phyloP scores from a whole-genome alignment of 2,329 filamentous ascomycete genomes.

The Aspergillus pseudotamarii region DNA sequence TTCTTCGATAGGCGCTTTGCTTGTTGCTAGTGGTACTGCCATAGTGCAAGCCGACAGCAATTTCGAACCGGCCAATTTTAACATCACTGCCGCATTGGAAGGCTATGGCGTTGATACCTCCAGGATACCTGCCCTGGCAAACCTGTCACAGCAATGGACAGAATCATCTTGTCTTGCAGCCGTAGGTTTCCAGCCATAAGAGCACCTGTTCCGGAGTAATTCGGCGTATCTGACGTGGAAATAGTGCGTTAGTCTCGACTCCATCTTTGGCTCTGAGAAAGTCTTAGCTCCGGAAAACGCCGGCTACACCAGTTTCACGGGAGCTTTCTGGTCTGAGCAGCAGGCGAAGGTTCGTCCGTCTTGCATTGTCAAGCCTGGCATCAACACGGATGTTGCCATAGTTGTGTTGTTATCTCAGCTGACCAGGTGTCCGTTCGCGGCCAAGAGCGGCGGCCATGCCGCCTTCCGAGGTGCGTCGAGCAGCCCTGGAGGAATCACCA shows the following conservation, averaged over 20 bases:
- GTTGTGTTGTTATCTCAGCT: conserved; percentile 33
- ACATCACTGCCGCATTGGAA: neutral
- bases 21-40: neutral
- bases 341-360: conserved; percentile 37
- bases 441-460: conserved; percentile 62
- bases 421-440: conserved; percentile 51
- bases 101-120: neutral
- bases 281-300: conserved; percentile 20
- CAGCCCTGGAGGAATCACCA: conserved; percentile 45
- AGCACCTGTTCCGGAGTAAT: neutral
- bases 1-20: neutral
- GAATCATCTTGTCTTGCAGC: neutral
- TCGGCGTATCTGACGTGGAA: neutral
- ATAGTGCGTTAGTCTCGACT: neutral
- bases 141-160: neutral
- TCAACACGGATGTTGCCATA: conserved; percentile 34
- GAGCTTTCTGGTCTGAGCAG: conserved; percentile 41
- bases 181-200: neutral
- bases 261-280: conserved; percentile 17
- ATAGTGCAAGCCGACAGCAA: neutral
- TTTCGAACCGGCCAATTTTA: neutral
- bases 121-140: neutral
- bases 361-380: conserved; percentile 38
- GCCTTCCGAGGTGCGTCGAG: conserved; percentile 58
- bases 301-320: conserved; percentile 24